Evolutionary conservation across 2,329 filamentous ascomycete genomes (phyloP), one percentile per base, ranked within the genome.

Genomic region (Clonostachys chloroleuca): DNA sequence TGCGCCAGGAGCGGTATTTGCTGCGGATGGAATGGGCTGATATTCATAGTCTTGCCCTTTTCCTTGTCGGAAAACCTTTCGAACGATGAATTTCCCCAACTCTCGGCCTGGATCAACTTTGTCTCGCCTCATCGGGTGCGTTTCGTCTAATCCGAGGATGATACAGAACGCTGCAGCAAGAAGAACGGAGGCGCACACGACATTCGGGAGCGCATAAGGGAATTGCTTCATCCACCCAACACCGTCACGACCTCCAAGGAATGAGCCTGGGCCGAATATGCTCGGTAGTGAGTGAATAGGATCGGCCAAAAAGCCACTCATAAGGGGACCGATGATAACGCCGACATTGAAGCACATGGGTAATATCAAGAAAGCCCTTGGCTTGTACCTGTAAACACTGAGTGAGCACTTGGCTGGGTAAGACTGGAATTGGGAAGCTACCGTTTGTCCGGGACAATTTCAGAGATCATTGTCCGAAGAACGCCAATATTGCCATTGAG

Each of bases 401-500:
- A 39, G 36, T 39, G 17, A 39, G 36, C 5, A 18, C 5, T 5
- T 2, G 3, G 36, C 5, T n/a, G 7, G 14, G 12, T n/a, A 3
- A 30, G 24, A 10, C 24, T 30, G 24, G 9, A 30, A 30, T 10
- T 24, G 9, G 12, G 2, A 35, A 17, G 18, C 12, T 18, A 17
- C 35, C 17, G 18, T 47, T 5, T 14, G 24, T 14, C 42, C 30
- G 14, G 16, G 35, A 57, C 48, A 14, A 58, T 46, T 34, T 55
- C 52, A 4, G 56, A 56, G n/a, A 56, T 41, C 52, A 56, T 56
- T 17, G 54, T 55, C 40, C 52, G 71, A 66, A 75, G 70, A 43
- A 75, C 73, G 1, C 73, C 73, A 39, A 76, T 72, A 5, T 71
- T 73, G 5, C 73, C 73, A 49, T 77, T 76, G 35, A 75, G 62